These are phyloP conservation scores for Phytophthora fragariae DNA, from an alignment of 352 stramenopile genomes.

Conservation along the genomic window DNA sequence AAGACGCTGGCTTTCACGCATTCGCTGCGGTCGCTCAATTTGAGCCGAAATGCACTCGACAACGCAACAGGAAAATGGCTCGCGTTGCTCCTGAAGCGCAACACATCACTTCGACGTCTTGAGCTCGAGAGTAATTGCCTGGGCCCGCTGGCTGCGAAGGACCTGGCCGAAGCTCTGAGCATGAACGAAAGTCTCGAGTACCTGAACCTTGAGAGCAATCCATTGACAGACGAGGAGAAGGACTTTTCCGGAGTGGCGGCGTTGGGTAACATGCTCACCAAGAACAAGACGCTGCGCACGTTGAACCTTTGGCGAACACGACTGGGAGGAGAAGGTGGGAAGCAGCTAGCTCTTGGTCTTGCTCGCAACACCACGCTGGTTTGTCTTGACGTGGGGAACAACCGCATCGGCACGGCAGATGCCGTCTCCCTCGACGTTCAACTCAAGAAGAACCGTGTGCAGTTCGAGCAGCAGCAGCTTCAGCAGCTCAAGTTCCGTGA, in stretches of 20 bases:
- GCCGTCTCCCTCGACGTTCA: slow-evolving; percentile 55
- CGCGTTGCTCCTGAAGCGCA: slow-evolving; percentile 64
- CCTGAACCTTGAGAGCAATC: slow-evolving; percentile 82
- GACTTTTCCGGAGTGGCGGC: slow-evolving; percentile 71
- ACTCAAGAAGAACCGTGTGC: slow-evolving; percentile 59
- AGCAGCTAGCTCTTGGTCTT: slow-evolving; percentile 65
- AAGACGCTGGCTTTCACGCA: slow-evolving; percentile 78
- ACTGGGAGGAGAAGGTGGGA: slow-evolving; percentile 70
- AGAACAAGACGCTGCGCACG: slow-evolving; percentile 68
- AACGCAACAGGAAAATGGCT: slow-evolving; percentile 73
- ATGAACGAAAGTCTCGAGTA: slow-evolving; percentile 63
- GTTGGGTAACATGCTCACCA: slow-evolving; percentile 60
- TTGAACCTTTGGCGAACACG: slow-evolving; percentile 83
- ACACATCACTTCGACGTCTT: slow-evolving; percentile 65
- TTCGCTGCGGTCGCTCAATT: slow-evolving; percentile 66
- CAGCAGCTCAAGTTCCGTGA: slow-evolving; percentile 56
- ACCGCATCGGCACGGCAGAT: slow-evolving; percentile 67
- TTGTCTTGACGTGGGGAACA: slow-evolving; percentile 86
- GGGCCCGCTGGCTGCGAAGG: slow-evolving; percentile 53
- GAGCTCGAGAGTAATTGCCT: slow-evolving; percentile 78
- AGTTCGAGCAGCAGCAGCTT: slow-evolving; percentile 50
- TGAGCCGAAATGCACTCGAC: slow-evolving; percentile 72
- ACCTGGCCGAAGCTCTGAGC: slow-evolving; percentile 64
- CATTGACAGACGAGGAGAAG: slow-evolving; percentile 80
- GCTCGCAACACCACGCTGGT: slow-evolving; percentile 64